Conservation (phyloP, 2,329 filamentous ascomycete species). For the Pseudogymnoascus pannorum region DNA sequence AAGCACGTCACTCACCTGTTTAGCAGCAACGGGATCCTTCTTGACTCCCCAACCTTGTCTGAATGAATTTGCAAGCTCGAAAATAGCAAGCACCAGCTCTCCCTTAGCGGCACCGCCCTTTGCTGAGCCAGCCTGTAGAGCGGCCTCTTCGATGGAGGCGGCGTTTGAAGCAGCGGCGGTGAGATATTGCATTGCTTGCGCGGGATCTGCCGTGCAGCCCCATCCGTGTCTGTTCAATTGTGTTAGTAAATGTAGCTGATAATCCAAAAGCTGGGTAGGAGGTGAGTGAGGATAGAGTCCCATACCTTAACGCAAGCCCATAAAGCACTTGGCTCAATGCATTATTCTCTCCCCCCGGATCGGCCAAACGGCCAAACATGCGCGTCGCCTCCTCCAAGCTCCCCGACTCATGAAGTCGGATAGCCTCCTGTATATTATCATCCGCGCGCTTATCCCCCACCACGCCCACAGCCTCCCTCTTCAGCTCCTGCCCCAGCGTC, state of each 20-base stretch:
- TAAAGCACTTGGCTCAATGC: conserved; percentile 93
- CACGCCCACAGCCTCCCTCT: conserved; percentile 15
- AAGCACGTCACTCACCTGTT: conserved; percentile 44
- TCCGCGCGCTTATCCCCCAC: conserved; percentile 49
- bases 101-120: conserved; percentile 94
- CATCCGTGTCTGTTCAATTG: conserved; percentile 66
- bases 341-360: conserved; percentile 80
- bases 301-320: conserved; percentile 78
- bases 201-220: conserved; percentile 70
- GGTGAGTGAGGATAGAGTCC: conserved; percentile 19
- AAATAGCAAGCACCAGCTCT: conserved; percentile 92
- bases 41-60: conserved; percentile 89
- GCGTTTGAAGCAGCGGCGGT: conserved; percentile 85
- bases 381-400: conserved; percentile 71
- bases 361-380: conserved; percentile 77
- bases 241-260: background rate
- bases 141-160: conserved; percentile 76
- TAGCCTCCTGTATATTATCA: conserved; percentile 87
- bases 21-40: conserved; percentile 78
- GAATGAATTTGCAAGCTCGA: conserved; percentile 89
- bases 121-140: conserved; percentile 78
- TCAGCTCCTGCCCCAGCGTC: conserved; percentile 19
- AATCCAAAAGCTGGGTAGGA: background rate
- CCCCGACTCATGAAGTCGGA: conserved; percentile 81
- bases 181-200: conserved; percentile 73